These are phyloP conservation scores for Xylaria cubensis DNA, from an alignment of 495 filamentous ascomycete genomes.

Conservation along the genomic window DNA sequence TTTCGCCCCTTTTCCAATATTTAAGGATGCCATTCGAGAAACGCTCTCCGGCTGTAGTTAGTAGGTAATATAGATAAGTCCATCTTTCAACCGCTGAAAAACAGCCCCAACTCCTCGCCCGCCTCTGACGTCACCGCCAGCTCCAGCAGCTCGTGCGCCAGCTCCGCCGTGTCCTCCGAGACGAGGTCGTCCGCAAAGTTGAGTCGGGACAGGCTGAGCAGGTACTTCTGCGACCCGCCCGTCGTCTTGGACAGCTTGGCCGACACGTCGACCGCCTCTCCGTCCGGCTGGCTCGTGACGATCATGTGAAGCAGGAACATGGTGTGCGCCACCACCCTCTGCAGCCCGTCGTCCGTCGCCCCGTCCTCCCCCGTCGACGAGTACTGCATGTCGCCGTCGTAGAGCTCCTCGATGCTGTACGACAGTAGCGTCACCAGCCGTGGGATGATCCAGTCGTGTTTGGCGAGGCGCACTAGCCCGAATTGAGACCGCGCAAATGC, in stretches of 20 bases:
- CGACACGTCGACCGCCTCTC: conserved; percentile 43
- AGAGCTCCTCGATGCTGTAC: conserved; percentile 52
- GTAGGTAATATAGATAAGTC: background rate
- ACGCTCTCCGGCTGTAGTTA: background rate
- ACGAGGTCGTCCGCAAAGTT: conserved; percentile 55
- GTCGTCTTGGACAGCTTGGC: conserved; percentile 46
- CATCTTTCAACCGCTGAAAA: conserved; percentile 44
- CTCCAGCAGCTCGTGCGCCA: conserved; percentile 55
- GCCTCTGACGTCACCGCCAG: conserved; percentile 54
- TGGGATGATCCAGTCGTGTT: conserved; percentile 49
- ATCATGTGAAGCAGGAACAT: conserved; percentile 51
- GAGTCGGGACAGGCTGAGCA: conserved; percentile 51
- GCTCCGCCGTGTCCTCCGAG: conserved; percentile 54
- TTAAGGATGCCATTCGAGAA: background rate
- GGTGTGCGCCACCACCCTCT: conserved; percentile 37
- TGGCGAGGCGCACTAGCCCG: conserved; percentile 47
- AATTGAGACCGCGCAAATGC: conserved; percentile 48
- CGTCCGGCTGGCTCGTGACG: conserved; percentile 46
- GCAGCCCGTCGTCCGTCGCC: conserved; percentile 29
- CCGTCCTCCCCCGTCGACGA: conserved; percentile 31
- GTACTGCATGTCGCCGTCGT: conserved; percentile 47
- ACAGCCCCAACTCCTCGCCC: conserved; percentile 47
- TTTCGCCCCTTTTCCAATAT: background rate
- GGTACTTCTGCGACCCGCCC: conserved; percentile 50
- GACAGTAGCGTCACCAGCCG: conserved; percentile 47